Evolutionary conservation across 352 stramenopile species (phyloP), one percentile per base, ranked within the genome.

Genomic region (Pythium dissimile): DNA sequence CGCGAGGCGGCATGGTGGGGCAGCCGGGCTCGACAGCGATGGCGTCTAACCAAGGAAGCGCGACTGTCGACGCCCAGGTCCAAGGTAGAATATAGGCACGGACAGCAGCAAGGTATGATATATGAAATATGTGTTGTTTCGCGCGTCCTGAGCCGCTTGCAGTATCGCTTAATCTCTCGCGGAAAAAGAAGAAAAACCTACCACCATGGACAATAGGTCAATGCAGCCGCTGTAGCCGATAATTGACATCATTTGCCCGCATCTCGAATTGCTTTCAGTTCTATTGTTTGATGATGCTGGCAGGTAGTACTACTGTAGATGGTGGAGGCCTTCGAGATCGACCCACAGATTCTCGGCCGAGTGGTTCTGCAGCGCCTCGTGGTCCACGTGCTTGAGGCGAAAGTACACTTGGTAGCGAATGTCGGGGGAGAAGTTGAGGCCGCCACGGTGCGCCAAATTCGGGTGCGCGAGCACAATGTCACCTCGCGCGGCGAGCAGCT

Each of bases 341-440:
- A 67, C 64, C 57, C 65, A 92, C 5, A 89, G 49, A 38, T 86
- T 53, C 2, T 47, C 48, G 3, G 9, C 18, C 9, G 67, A 69
- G 5, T 60, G 30, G 3, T 56, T 24, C 37, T 84, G 65, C 6
- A 78, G 67, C 9, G 42, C 47, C 16, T 73, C 59, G 35, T 89
- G 66, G 18, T 73, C 55, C 16, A 76, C 69, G 66, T 93, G 80
- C 66, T 91, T 93, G 54, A 93, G 73, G 24, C 83, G 83, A 41
- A 91, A 91, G 75, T 91, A 91, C 11, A 93, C 53, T 65, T 91
- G 83, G 54, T 93, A 93, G 21, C 80, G 79, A 38, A 93, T 81
- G 52, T 93, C 74, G 0, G 77, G 80, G 2, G 79, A 91, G 49
- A 90, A 93, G 68, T 91, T 93, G 46, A 88, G 81, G 1, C 83